Percentiles rank a stretch among this genome's conserved stretches.
phyloP scores from a whole-genome alignment of 2,329 filamentous ascomycete species.

The Talaromyces sp. region DNA sequence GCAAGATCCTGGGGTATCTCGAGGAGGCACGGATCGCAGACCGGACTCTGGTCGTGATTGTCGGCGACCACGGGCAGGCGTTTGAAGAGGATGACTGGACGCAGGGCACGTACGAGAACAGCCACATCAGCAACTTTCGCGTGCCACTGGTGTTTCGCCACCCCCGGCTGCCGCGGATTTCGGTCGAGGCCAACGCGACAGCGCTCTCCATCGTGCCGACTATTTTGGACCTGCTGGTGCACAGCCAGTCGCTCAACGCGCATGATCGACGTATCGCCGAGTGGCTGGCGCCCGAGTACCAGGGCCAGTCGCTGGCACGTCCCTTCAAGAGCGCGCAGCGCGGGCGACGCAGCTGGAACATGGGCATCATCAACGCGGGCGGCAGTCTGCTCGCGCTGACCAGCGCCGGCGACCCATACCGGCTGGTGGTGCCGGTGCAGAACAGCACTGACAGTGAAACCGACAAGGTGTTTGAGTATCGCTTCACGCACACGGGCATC shows the following conservation, averaged over 20 bases:
- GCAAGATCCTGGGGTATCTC: conserved; percentile 36
- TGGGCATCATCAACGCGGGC: conserved; percentile 29
- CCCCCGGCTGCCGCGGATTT: conserved; percentile 38
- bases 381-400: conserved; percentile 54
- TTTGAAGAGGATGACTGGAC: conserved; percentile 39
- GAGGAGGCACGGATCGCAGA: conserved; percentile 41
- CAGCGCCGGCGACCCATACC: conserved; percentile 68
- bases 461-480: conserved; percentile 59
- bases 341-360: conserved; percentile 26
- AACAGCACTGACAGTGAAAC: background rate
- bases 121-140: conserved; percentile 41
- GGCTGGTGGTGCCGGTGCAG: conserved; percentile 62
- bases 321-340: conserved; percentile 26
- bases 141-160: conserved; percentile 43
- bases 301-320: conserved; percentile 43
- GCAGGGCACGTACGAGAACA: conserved; percentile 41
- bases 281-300: conserved; percentile 39
- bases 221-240: conserved; percentile 41
- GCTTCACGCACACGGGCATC: conserved; percentile 27
- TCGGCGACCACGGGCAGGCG: conserved; percentile 43
- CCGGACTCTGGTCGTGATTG: conserved; percentile 42
- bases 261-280: conserved; percentile 30
- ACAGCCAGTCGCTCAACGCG: conserved; percentile 34
- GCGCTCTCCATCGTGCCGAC: conserved; percentile 43
- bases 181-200: conserved; percentile 33